Evolutionary conservation across 768 basidiomycete species (phyloP).

Genomic region (Epithele typhae): DNA sequence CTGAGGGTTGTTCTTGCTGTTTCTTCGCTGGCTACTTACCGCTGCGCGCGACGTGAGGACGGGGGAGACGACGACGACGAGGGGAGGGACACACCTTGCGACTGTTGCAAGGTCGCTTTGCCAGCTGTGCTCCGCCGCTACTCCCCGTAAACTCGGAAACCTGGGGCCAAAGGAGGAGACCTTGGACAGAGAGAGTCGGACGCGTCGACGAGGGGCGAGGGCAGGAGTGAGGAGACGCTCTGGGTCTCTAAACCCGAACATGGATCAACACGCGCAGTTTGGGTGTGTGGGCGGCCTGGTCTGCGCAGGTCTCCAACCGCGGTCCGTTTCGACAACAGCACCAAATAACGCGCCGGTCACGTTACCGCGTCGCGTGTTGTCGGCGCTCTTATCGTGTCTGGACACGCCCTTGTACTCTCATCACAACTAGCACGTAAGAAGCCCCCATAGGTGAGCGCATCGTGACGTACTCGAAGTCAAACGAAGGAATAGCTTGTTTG

Average conservation of each 20-base stretch:
- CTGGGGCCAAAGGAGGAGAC: slow-evolving; percentile 6
- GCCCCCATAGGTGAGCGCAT: too few species aligned
- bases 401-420: too few species aligned
- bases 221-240: slow-evolving; percentile 1
- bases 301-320: slow-evolving; percentile 7
- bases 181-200: slow-evolving; percentile 10
- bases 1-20: slow-evolving; percentile 8
- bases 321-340: slow-evolving; percentile 6
- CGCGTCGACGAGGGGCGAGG: slow-evolving; percentile 18
- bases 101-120: slow-evolving; percentile 18
- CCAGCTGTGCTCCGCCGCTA: slow-evolving; percentile 19
- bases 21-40: slow-evolving; percentile 19
- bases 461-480: too few species aligned
- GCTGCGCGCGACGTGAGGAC: slow-evolving; percentile 2
- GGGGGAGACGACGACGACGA: not conserved
- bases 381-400: too few species aligned
- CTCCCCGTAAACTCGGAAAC: slow-evolving; percentile 17
- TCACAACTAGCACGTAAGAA: too few species aligned
- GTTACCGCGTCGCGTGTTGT: slow-evolving; percentile 11
- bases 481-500: too few species aligned
- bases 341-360: slow-evolving; percentile 17
- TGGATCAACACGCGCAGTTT: slow-evolving; percentile 14
- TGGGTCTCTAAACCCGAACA: slow-evolving; percentile 8
- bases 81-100: slow-evolving; percentile 12
- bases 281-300: slow-evolving; percentile 13